phyloP scores from a whole-genome alignment of 169 alveolate species.

The Plasmodium yoelii region DNA sequence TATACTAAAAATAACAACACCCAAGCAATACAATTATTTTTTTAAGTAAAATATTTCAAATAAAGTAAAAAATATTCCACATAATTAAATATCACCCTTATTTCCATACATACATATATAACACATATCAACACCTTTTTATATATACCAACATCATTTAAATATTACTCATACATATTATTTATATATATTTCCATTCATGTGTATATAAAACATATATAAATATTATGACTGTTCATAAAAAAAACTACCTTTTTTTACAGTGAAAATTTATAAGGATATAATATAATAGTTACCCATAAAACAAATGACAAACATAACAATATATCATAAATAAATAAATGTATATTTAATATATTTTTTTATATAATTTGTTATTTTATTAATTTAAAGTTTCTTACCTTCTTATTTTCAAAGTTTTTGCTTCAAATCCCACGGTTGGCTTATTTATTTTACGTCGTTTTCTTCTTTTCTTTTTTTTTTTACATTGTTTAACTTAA shows the following conservation, averaged over 20 bases:
- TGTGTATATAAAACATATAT: not conserved
- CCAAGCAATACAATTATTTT: not conserved
- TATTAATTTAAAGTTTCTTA: slow-evolving; percentile 9
- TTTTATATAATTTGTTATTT: slow-evolving; percentile 1
- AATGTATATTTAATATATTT: slow-evolving; percentile 9
- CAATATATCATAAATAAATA: not conserved
- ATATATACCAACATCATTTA: no score
- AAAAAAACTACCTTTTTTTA: not conserved
- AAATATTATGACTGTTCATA: not conserved
- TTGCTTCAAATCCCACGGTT: slow-evolving; percentile 75
- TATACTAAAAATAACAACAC: slow-evolving; percentile 6
- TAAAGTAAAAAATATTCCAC: not conserved
- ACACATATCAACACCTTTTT: no score
- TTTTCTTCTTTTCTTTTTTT: slow-evolving; percentile 24
- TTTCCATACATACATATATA: no score
- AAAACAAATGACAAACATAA: slow-evolving; percentile 6
- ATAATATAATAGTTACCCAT: not conserved
- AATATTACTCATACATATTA: not conserved
- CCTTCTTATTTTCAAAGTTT: slow-evolving; percentile 52
- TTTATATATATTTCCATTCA: not conserved
- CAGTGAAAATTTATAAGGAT: not conserved
- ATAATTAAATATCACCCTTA: no score
- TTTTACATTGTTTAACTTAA: not conserved
- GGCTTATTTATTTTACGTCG: slow-evolving; percentile 29
- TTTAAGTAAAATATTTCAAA: not conserved